Evolutionary conservation across 139 green algal genomes (phyloP), one percentile per base, ranked within the genome.

Genomic region (Chlamydomonas incerta): DNA sequence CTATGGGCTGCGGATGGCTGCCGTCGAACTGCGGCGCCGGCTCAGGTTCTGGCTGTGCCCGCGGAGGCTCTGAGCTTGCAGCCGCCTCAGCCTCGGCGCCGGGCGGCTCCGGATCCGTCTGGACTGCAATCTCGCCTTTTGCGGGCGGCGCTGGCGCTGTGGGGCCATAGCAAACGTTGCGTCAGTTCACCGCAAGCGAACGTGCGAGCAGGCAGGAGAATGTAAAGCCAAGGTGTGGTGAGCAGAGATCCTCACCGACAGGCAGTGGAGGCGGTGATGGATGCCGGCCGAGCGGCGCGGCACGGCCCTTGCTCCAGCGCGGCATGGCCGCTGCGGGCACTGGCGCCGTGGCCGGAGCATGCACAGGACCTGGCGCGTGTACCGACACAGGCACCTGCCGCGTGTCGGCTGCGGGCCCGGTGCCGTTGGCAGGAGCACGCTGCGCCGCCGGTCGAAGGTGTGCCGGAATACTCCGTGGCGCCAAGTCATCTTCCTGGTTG

Each of bases 251-350:
- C 18, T 60, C 26, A 31, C 60, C 60, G 2, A 23, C 47, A 26
- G 62, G 33, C 3, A 29, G 63, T 8, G 63, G 63, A 37, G 29
- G 63, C 3, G 63, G 63, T 29, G 63, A 70, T 10, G 63, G 63
- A 29, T 65, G 62, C 6, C 79, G 65, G 5, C 79, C 79, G 18
- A 85, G 79, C 18, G 79, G 79, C 47, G 66, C 79, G n/a, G 66
- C 33, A 10, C 79, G 79, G 47, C 79, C 50, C 33, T 75, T 75
- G 47, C 79, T 85, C 79, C 79, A 85, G 0, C 31, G 31, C 4
- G 79, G 79, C 65, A 85, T 28, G 0, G 55, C 77, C 1, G 77
- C 20, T 1, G 31, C 0, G 2, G 77, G 47, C 0, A n/a, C 46
- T 23, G 33, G n/a, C 3, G 73, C 21, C 52, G 52, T 2, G 1